These are phyloP conservation scores for Schizochytrium sp. DNA, from an alignment of 108 stramenopile species.

Conservation along the genomic window DNA sequence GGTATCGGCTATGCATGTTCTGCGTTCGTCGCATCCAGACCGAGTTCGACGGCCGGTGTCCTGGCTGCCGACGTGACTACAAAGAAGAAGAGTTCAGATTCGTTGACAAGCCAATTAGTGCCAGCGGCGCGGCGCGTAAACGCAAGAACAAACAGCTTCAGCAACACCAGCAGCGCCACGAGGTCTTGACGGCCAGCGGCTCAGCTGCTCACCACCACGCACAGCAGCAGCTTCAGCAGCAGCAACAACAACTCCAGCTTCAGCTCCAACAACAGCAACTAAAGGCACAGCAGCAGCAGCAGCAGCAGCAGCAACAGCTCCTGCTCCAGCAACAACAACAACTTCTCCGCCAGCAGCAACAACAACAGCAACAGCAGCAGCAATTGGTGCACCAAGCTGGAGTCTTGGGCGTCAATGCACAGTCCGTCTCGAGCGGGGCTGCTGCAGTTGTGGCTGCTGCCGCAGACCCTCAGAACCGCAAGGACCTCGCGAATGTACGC, in stretches of 20 bases:
- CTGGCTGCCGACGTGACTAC: constrained; percentile 40
- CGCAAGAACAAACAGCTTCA: neutral
- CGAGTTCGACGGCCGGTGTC: constrained; percentile 57
- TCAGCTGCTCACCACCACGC: neutral
- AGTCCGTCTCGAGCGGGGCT: neutral
- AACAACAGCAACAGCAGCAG: constrained; percentile 25
- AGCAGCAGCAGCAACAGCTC: constrained; percentile 33
- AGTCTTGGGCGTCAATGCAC: neutral
- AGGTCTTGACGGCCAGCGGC: neutral
- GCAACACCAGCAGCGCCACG: neutral
- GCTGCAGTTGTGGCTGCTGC: neutral
- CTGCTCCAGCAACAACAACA: constrained; percentile 1
- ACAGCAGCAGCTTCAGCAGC: neutral
- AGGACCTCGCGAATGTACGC: constrained; percentile 92
- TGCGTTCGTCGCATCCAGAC: constrained; percentile 56
- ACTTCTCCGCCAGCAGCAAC: neutral
- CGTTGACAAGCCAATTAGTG: constrained; percentile 13
- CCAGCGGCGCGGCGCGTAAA: neutral
- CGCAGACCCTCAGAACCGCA: constrained; percentile 82
- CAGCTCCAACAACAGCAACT: constrained; percentile 42
- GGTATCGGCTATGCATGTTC: constrained; percentile 51
- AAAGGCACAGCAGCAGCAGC: constrained; percentile 3
- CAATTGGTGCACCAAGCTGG: neutral
- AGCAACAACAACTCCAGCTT: constrained; percentile 25
- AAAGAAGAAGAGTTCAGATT: constrained; percentile 39